Percentiles rank a stretch among this genome's conserved stretches.
phyloP scores from a whole-genome alignment of 768 basidiomycete genomes.

The Pisolithus sp. region DNA sequence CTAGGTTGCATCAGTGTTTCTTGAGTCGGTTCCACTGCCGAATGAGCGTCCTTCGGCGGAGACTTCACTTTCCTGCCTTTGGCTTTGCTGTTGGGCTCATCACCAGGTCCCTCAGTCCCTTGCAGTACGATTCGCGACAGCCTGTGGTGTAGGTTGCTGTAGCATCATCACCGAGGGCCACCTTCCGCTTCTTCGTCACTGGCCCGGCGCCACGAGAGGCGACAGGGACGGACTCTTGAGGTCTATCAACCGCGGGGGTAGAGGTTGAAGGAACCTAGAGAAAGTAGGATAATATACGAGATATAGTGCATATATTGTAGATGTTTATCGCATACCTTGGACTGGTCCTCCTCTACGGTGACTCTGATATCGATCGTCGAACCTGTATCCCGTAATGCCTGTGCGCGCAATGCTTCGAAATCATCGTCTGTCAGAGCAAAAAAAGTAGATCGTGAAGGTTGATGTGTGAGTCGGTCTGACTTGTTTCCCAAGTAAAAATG shows the following conservation, averaged over 20 bases:
- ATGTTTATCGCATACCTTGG: not conserved
- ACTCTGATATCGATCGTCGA: constrained; percentile 35
- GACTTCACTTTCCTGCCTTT: constrained; percentile 8
- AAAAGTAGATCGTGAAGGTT: not conserved
- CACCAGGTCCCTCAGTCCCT: not conserved
- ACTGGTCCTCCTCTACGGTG: constrained; percentile 6
- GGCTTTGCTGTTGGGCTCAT: not conserved
- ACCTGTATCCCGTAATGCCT: constrained; percentile 31
- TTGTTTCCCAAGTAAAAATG: not conserved
- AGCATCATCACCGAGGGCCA: not conserved
- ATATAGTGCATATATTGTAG: not conserved
- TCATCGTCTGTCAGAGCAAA: constrained; percentile 53
- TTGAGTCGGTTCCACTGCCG: not conserved
- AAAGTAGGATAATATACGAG: not conserved
- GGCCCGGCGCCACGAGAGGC: not conserved
- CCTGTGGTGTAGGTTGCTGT: constrained; percentile 8
- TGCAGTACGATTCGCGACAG: not conserved
- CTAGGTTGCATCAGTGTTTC: not conserved
- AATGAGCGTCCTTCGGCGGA: constrained; percentile 5
- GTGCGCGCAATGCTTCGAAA: constrained; percentile 62
- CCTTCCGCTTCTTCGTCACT: constrained; percentile 6
- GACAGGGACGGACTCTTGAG: not conserved
- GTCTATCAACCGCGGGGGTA: not conserved
- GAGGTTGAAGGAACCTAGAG: not conserved
- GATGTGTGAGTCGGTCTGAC: constrained; percentile 1